Evolutionary conservation across 768 basidiomycete genomes (phyloP).

Genomic region (Pleurotus giganteus): DNA sequence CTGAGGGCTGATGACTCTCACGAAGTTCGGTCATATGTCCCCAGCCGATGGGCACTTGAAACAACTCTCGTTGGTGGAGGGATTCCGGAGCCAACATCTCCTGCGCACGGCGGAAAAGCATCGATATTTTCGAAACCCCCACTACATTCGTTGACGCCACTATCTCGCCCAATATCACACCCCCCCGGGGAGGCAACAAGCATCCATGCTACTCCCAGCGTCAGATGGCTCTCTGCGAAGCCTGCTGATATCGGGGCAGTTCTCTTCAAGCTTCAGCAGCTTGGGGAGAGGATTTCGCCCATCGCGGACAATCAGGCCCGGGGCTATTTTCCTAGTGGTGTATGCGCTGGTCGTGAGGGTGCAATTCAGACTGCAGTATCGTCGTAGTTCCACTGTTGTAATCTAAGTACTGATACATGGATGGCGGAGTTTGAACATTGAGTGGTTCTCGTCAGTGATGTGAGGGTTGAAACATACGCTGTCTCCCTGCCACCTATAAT

Average conservation of each 20-base stretch:
- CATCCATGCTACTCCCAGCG: no score
- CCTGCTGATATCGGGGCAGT: not conserved
- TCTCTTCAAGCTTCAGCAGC: conserved; percentile 3
- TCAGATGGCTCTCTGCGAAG: not conserved
- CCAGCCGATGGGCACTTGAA: conserved; percentile 22
- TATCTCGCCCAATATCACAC: no score
- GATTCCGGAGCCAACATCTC: not conserved
- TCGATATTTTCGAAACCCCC: conserved; percentile 11
- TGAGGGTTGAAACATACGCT: conserved; percentile 1
- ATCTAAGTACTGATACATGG: no score
- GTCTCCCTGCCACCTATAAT: conserved; percentile 7
- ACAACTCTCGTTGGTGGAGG: not conserved
- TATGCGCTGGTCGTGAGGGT: not conserved
- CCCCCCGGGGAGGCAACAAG: no score
- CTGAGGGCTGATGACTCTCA: conserved; percentile 56
- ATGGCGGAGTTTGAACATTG: not conserved
- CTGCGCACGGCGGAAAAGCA: not conserved
- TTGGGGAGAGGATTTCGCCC: not conserved
- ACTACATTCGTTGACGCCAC: not conserved
- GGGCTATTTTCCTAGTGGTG: no score
- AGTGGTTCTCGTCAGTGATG: not conserved
- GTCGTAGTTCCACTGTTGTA: not conserved
- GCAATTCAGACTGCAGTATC: not conserved
- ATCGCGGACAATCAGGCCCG: no score
- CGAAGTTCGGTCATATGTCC: conserved; percentile 63